phyloP scores from a whole-genome alignment of 225 moss, liverwort and hornwort species.

The Anthoceros angustus region DNA sequence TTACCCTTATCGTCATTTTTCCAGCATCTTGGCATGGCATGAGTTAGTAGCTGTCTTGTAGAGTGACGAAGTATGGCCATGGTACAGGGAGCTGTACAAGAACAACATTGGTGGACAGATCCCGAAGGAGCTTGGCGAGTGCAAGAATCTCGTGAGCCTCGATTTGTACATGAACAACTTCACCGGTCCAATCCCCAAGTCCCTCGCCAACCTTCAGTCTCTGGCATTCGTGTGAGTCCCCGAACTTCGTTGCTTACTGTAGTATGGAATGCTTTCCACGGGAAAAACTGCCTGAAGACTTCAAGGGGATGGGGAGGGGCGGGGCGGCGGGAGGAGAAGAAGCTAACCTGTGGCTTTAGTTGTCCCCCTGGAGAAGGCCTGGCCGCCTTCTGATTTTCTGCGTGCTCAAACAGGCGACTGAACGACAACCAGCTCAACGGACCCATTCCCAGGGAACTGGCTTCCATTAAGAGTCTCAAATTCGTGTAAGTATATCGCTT shows the following conservation, averaged over 20 bases:
- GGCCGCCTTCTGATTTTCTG: background rate
- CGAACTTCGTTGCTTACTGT: no score
- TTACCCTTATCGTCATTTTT: background rate
- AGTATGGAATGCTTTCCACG: background rate
- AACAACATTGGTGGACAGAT: background rate
- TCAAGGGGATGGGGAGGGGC: background rate
- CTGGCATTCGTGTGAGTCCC: background rate
- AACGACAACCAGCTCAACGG: background rate
- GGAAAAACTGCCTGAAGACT: background rate
- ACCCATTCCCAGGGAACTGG: background rate
- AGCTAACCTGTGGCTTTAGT: background rate
- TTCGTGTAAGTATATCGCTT: background rate
- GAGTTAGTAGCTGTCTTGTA: background rate
- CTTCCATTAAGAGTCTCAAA: background rate
- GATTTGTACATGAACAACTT: constrained; percentile 4
- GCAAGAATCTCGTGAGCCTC: background rate
- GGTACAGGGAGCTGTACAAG: constrained; percentile 1
- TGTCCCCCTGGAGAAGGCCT: background rate
- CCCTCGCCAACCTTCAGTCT: background rate
- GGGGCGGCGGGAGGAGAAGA: no score
- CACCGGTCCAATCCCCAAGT: background rate
- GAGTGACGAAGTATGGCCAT: background rate
- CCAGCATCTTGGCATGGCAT: background rate
- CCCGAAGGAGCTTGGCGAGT: background rate
- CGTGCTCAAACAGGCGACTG: background rate